These are phyloP conservation scores for Cytospora piceicola DNA, from an alignment of 2,329 filamentous ascomycete species.

Conservation along the genomic window DNA sequence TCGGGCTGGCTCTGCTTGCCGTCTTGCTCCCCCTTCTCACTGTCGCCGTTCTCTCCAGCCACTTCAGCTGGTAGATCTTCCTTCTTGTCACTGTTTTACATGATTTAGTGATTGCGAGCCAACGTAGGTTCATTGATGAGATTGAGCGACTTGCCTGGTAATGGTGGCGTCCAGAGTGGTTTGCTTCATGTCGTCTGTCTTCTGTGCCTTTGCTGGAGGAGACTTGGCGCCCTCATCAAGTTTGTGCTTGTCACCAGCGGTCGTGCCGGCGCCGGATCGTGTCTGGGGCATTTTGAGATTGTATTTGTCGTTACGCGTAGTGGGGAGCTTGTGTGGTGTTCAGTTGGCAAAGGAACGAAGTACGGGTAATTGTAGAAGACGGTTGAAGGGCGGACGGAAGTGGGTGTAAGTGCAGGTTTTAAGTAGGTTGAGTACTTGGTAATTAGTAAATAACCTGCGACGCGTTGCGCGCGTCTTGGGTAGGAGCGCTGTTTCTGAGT, in stretches of 20 bases:
- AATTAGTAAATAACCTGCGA: neutral
- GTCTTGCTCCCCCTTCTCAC: slow-evolving; percentile 31
- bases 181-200: slow-evolving; percentile 25
- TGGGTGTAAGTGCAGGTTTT: neutral
- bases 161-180: slow-evolving; percentile 25
- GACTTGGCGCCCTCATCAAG: neutral
- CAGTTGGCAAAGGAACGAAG: neutral
- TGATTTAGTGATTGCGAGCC: neutral
- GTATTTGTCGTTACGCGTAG: neutral
- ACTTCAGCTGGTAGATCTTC: slow-evolving; percentile 25
- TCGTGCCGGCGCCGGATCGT: neutral
- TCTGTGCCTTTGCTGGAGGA: slow-evolving; percentile 23
- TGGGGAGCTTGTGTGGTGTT: neutral
- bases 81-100: slow-evolving; percentile 26
- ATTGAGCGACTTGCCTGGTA: slow-evolving; percentile 4
- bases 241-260: slow-evolving; percentile 27
- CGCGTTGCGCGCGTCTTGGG: slow-evolving; percentile 2
- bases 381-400: neutral
- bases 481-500: slow-evolving; percentile 1
- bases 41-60: slow-evolving; percentile 35
- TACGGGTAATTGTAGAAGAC: neutral
- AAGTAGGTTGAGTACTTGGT: neutral
- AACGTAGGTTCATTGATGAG: too few species aligned
- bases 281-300: slow-evolving; percentile 15
- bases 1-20: slow-evolving; percentile 24